phyloP scores from a whole-genome alignment of 768 basidiomycete species.

The Pisolithus sp. region DNA sequence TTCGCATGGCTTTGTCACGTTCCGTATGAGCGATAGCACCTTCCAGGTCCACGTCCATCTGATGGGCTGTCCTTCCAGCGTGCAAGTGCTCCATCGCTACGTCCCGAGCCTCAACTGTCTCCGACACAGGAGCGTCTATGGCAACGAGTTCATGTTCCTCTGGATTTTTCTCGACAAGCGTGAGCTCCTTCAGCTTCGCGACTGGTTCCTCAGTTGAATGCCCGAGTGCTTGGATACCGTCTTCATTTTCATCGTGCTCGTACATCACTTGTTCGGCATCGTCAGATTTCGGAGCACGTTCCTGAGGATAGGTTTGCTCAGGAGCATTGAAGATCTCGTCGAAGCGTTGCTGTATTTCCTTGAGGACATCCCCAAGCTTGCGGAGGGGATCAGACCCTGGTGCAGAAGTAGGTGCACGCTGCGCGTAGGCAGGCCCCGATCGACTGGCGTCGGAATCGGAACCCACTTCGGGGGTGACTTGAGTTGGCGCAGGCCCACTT shows the following conservation, averaged over 20 bases:
- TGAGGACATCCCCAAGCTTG: constrained; percentile 75
- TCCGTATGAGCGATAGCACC: constrained; percentile 40
- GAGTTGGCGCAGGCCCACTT: constrained; percentile 2
- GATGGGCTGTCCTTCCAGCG: constrained; percentile 23
- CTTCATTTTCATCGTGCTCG: constrained; percentile 46
- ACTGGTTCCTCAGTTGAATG: constrained; percentile 80
- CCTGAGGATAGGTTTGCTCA: constrained; percentile 27
- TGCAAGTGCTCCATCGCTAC: constrained; percentile 22
- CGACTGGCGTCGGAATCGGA: constrained; percentile 35
- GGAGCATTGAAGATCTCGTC: constrained; percentile 64
- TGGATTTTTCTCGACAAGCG: constrained; percentile 57
- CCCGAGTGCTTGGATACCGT: constrained; percentile 85
- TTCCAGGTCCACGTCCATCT: constrained; percentile 31
- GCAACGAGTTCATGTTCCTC: constrained; percentile 41
- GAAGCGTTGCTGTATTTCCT: constrained; percentile 77
- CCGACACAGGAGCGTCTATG: constrained; percentile 30
- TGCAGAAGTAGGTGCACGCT: constrained; percentile 29
- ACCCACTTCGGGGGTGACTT: constrained; percentile 25
- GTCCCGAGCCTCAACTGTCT: constrained; percentile 20
- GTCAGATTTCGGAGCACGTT: constrained; percentile 33
- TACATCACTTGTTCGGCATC: constrained; percentile 65
- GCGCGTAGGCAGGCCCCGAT: constrained; percentile 37
- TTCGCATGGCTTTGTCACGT: constrained; percentile 6
- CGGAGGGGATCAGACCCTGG: constrained; percentile 53
- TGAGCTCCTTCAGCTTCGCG: constrained; percentile 76